Conservation (phyloP, 805 yeast genomes). For the Debaryomyces prosopidis region DNA sequence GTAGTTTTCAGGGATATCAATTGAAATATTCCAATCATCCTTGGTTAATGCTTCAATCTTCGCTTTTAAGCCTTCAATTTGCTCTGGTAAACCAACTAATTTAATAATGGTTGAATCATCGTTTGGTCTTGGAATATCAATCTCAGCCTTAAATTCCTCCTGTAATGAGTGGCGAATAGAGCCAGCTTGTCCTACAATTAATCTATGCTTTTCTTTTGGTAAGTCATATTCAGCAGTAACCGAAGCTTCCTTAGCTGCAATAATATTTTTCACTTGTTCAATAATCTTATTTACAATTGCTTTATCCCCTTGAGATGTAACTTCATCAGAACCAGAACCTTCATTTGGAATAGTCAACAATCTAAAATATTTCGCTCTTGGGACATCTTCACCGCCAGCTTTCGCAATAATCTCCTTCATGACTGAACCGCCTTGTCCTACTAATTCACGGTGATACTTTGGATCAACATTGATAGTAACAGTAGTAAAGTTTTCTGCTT, state of each 20-base stretch:
- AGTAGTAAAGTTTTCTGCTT: constrained; percentile 60
- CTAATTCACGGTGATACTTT: constrained; percentile 69
- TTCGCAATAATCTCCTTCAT: constrained; percentile 70
- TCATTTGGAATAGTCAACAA: constrained; percentile 70
- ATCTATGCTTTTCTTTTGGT: constrained; percentile 72
- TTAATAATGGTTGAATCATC: constrained; percentile 52
- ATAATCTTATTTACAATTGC: constrained; percentile 68
- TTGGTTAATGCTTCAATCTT: constrained; percentile 61
- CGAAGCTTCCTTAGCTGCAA: constrained; percentile 63
- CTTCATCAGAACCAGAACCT: constrained; percentile 55
- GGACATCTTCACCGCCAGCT: constrained; percentile 65
- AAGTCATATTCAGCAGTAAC: constrained; percentile 53
- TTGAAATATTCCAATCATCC: constrained; percentile 54
- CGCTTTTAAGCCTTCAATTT: constrained; percentile 60
- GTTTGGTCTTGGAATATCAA: constrained; percentile 66
- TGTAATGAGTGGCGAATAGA: constrained; percentile 69
- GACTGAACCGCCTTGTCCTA: constrained; percentile 77
- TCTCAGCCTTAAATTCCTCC: constrained; percentile 60
- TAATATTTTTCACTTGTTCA: constrained; percentile 59
- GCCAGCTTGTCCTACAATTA: constrained; percentile 82
- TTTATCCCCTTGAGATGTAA: constrained; percentile 76
- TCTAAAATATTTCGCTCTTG: constrained; percentile 49
- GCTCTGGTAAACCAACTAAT: constrained; percentile 66
- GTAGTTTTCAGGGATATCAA: constrained; percentile 56
- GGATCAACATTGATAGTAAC: constrained; percentile 66